Conservation (phyloP, 139 green algal genomes). For the Micractinium sp. region DNA sequence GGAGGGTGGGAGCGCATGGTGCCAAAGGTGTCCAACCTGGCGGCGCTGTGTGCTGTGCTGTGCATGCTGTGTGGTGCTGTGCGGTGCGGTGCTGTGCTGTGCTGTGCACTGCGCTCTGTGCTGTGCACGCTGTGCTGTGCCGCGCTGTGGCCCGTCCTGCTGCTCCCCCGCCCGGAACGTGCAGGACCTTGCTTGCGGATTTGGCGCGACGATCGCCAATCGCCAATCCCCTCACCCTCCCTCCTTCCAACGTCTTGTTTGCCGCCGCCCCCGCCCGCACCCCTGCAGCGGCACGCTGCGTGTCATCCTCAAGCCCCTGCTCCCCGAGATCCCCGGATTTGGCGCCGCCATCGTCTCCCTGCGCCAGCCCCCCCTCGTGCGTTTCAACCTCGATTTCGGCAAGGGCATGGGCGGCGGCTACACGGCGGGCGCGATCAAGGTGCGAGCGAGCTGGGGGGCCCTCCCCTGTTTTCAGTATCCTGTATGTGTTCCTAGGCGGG, state of each 20-base stretch:
- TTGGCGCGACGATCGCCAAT: too few relatives aligned
- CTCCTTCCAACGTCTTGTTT: too few relatives aligned
- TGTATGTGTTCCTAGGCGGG: too few relatives aligned
- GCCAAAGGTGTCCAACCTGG: conserved; percentile 86
- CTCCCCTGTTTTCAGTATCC: too few relatives aligned
- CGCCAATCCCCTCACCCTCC: too few relatives aligned
- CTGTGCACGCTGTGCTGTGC: neutral
- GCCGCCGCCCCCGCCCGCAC: neutral
- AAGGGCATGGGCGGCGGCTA: conserved; percentile 50
- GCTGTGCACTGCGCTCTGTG: neutral
- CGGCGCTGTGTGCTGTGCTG: conserved; percentile 18
- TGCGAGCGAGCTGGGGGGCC: neutral
- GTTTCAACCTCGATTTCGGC: conserved; percentile 70
- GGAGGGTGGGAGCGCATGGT: too few relatives aligned
- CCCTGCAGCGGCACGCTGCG: conserved; percentile 22
- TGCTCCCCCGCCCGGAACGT: too few relatives aligned
- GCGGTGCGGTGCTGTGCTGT: too few relatives aligned
- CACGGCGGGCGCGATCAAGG: conserved; percentile 49
- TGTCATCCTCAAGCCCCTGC: conserved; percentile 38
- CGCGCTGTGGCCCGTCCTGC: neutral
- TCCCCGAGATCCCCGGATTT: conserved; percentile 79
- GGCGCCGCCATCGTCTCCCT: conserved; percentile 65
- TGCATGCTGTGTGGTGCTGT: too few relatives aligned
- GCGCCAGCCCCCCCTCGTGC: conserved; percentile 37
- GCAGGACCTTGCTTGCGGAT: too few relatives aligned